These are phyloP conservation scores for Cardamine chenopodiifolia DNA, from an alignment of 345 rosid genomes.

Conservation along the genomic window DNA sequence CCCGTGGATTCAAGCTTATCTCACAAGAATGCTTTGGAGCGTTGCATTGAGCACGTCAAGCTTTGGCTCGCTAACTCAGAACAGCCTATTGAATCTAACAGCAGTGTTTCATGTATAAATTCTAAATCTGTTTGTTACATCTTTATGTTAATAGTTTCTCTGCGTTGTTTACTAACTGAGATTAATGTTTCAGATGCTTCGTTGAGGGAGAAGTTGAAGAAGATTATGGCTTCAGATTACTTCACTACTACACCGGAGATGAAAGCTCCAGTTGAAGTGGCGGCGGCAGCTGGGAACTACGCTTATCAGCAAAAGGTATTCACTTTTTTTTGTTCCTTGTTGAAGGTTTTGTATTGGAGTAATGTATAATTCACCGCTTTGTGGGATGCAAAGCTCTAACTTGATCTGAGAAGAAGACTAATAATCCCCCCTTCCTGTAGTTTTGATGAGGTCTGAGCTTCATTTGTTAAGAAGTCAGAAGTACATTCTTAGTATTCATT, in stretches of 20 bases:
- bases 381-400: conserved; percentile 1
- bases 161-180: background rate
- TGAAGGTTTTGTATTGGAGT: background rate
- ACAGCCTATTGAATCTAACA: conserved; percentile 56
- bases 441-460: background rate
- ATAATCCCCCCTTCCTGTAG: background rate
- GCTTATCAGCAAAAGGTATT: conserved; percentile 58
- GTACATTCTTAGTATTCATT: background rate
- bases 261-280: conserved; percentile 81
- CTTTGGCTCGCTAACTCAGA: conserved; percentile 76
- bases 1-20: conserved; percentile 73
- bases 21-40: conserved; percentile 78
- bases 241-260: conserved; percentile 82
- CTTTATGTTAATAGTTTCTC: background rate
- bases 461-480: background rate
- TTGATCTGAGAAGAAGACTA: background rate
- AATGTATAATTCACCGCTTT: background rate
- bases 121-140: background rate
- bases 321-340: background rate
- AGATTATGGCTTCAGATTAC: conserved; percentile 88
- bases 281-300: conserved; percentile 71
- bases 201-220: conserved; percentile 71
- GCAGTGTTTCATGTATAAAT: conserved; percentile 59
- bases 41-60: conserved; percentile 73
- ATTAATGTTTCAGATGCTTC: conserved; percentile 59